A percentile compares a stretch with the other conserved stretches of the same genome.
phyloP scores from a whole-genome alignment of 371 early-diverging fungal species.

The Lichtheimia hyalospora region DNA sequence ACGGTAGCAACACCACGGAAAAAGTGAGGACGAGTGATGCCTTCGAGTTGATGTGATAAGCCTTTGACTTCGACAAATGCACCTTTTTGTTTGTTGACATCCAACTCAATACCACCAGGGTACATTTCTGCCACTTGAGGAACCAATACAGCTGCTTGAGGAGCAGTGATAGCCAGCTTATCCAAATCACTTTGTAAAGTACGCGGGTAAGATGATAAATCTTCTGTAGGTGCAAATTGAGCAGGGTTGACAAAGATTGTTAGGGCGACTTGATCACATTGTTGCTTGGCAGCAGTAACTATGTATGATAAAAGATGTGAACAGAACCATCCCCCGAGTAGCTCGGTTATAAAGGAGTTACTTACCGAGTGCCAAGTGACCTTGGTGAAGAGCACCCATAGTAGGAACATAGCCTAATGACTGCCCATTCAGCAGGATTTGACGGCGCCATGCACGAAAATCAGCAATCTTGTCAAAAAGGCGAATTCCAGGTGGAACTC shows the following conservation, averaged over 20 bases:
- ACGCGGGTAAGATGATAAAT: constrained; percentile 89
- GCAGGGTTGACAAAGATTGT: constrained; percentile 97
- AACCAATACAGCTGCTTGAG: constrained; percentile 67
- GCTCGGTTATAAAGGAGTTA: too few species aligned
- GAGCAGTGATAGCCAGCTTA: constrained; percentile 52
- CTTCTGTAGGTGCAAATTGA: constrained; percentile 96
- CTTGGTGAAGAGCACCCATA: constrained; percentile 93
- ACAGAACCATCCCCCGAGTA: too few species aligned
- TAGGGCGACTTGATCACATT: constrained; percentile 74
- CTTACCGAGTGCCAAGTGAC: constrained; percentile 79
- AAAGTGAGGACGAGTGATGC: constrained; percentile 90
- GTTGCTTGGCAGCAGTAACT: constrained; percentile 60
- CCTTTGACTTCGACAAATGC: constrained; percentile 93
- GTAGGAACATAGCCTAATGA: constrained; percentile 80
- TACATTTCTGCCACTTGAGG: constrained; percentile 92
- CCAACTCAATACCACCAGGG: constrained; percentile 83
- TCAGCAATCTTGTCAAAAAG: constrained; percentile 64
- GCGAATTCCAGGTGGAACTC: constrained; percentile 50
- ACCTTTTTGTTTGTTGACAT: constrained; percentile 77
- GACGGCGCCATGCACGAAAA: constrained; percentile 66
- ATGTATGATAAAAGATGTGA: too few species aligned
- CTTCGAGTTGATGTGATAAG: constrained; percentile 89
- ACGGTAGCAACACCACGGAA: constrained; percentile 98
- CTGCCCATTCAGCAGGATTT: constrained; percentile 45
- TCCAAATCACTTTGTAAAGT: constrained; percentile 74